Evolutionary conservation across 345 rosid species (phyloP).

Genomic region (Eutrema japonicum): DNA sequence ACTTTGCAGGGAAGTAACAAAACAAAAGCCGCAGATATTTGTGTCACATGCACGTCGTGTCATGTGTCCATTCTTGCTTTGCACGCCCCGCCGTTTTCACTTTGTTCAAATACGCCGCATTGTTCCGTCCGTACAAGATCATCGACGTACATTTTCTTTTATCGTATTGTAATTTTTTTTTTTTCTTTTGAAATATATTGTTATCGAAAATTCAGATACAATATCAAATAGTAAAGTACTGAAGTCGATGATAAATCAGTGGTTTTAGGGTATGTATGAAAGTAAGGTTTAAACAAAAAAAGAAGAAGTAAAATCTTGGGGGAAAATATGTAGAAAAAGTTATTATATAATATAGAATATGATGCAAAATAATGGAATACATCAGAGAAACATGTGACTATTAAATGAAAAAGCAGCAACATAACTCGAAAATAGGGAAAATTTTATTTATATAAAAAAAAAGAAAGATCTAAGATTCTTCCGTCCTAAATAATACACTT

Average conservation of each 20-base stretch:
- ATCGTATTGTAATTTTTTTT: neutral
- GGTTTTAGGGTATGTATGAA: neutral
- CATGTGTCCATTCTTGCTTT: slow-evolving; percentile 35
- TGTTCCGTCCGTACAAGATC: slow-evolving; percentile 36
- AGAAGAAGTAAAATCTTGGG: neutral
- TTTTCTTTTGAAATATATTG: neutral
- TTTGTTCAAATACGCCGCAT: slow-evolving; percentile 23
- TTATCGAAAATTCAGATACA: slow-evolving; percentile 5
- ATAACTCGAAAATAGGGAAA: slow-evolving; percentile 4
- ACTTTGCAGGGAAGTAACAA: slow-evolving; percentile 36
- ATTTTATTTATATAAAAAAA: neutral
- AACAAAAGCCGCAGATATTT: slow-evolving; percentile 28
- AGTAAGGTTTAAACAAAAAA: neutral
- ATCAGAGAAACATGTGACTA: slow-evolving; percentile 45
- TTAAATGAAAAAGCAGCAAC: slow-evolving; percentile 42
- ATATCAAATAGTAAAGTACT: neutral
- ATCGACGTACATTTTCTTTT: neutral
- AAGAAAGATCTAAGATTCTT: slow-evolving; percentile 31
- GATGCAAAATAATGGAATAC: slow-evolving; percentile 31
- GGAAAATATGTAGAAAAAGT: neutral
- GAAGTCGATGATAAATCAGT: neutral
- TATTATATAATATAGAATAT: slow-evolving; percentile 6
- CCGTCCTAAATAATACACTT: slow-evolving; percentile 30
- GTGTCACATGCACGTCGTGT: slow-evolving; percentile 40
- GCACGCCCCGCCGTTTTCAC: slow-evolving; percentile 42